phyloP scores from a whole-genome alignment of 163 green algal species.

The Scenedesmus sp. region DNA sequence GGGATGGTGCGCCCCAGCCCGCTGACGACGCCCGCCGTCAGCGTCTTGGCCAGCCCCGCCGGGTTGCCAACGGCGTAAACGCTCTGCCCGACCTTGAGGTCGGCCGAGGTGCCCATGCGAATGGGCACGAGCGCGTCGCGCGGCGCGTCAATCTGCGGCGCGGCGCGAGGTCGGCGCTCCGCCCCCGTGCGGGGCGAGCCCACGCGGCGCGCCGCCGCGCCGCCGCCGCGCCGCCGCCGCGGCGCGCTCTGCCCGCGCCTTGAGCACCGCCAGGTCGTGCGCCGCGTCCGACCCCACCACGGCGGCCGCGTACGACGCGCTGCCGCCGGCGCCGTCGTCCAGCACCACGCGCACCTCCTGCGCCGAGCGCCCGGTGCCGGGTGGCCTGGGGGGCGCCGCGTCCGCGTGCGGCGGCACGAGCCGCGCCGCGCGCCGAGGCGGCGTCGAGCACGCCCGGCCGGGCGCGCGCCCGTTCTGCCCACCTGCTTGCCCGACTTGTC shows the following conservation, averaged over 20 bases:
- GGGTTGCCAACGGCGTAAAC: slow-evolving; percentile 74
- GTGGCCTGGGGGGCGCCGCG: no score
- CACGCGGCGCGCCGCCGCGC: no score
- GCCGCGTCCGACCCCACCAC: slow-evolving; percentile 61
- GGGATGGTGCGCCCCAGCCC: slow-evolving; percentile 53
- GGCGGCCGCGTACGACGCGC: slow-evolving; percentile 14
- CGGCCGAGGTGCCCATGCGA: slow-evolving; percentile 56
- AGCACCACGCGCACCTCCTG: slow-evolving; percentile 28
- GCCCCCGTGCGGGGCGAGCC: no score
- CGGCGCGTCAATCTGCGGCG: slow-evolving; percentile 9
- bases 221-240: no score
- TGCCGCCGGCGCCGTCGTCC: slow-evolving; percentile 11
- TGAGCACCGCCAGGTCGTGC: slow-evolving; percentile 72
- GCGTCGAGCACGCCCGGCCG: background rate
- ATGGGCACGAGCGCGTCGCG: slow-evolving; percentile 40
- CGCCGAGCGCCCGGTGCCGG: background rate
- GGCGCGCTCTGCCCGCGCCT: slow-evolving; percentile 35
- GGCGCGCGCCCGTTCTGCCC: background rate
- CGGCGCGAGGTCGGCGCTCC: no score
- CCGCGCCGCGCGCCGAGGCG: background rate
- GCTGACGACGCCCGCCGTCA: slow-evolving; percentile 65
- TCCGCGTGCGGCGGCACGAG: slow-evolving; percentile 3
- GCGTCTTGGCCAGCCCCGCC: slow-evolving; percentile 52
- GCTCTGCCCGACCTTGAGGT: slow-evolving; percentile 66
- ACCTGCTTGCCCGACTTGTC: slow-evolving; percentile 48